A percentile compares a stretch with the other conserved stretches of the same genome.
Conservation (phyloP, 768 basidiomycete genomes). For the Russula vinacea region DNA sequence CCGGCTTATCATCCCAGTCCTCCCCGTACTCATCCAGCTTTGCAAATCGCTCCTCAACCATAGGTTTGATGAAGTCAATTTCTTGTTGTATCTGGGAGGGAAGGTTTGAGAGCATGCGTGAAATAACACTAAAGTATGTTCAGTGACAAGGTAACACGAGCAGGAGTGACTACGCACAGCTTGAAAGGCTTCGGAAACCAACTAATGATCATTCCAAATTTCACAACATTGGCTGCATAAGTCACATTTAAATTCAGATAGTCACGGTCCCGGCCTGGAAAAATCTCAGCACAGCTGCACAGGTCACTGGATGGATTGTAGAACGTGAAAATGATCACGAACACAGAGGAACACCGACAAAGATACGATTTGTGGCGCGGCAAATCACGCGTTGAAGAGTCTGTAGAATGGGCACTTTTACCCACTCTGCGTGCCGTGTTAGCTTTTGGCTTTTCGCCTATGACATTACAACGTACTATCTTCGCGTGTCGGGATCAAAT, state of each 20-base stretch:
- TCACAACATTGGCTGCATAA: slow-evolving; percentile 42
- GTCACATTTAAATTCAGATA: slow-evolving; percentile 33
- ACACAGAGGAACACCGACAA: slow-evolving; percentile 45
- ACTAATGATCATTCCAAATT: slow-evolving; percentile 36
- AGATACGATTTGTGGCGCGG: not conserved
- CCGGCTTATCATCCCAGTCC: slow-evolving; percentile 4
- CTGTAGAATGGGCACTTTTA: slow-evolving; percentile 31
- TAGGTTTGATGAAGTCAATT: slow-evolving; percentile 3
- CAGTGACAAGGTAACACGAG: not conserved
- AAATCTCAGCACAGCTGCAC: not conserved
- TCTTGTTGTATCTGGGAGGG: not conserved
- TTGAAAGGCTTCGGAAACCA: slow-evolving; percentile 43
- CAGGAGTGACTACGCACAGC: slow-evolving; percentile 38
- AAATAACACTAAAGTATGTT: not conserved
- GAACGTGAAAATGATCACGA: not conserved
- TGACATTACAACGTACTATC: not conserved
- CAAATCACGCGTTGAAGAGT: slow-evolving; percentile 21
- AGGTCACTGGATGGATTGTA: not conserved
- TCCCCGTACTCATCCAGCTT: slow-evolving; percentile 3
- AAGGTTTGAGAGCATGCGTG: slow-evolving; percentile 3
- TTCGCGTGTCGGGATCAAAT: not conserved
- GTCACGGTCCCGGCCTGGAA: slow-evolving; percentile 42
- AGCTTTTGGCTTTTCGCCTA: not conserved
- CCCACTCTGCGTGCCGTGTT: slow-evolving; percentile 38
- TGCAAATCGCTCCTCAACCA: slow-evolving; percentile 10